Conservation (phyloP, 805 yeast species). For the Kuraishia floccosa region DNA sequence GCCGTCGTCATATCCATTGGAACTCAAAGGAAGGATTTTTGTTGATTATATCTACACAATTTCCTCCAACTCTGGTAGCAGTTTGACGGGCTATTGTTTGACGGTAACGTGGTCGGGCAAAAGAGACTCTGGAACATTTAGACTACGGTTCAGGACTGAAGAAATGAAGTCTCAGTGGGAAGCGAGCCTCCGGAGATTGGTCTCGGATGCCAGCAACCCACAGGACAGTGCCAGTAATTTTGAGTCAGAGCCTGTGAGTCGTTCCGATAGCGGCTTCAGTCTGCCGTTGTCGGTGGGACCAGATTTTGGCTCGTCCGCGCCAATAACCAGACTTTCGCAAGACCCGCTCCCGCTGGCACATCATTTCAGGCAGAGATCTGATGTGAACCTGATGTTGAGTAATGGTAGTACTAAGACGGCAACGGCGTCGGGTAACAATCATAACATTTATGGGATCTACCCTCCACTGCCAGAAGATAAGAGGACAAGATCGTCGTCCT, state of each 20-base stretch:
- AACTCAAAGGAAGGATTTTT: conserved; percentile 70
- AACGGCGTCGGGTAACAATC: no score
- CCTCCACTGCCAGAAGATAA: conserved; percentile 9
- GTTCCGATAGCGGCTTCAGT: neutral
- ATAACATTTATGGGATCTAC: neutral
- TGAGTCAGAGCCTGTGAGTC: no score
- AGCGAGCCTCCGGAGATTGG: conserved; percentile 38
- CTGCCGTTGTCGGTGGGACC: neutral
- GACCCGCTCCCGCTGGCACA: no score
- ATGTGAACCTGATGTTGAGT: no score
- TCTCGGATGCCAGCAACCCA: conserved; percentile 2
- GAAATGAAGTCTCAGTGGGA: conserved; percentile 83
- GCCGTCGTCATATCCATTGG: conserved; percentile 1
- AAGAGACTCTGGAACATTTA: conserved; percentile 77
- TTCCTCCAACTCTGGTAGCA: conserved; percentile 5
- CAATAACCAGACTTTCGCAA: no score
- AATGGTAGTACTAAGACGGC: no score
- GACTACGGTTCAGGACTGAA: conserved; percentile 72
- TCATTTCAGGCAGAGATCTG: no score
- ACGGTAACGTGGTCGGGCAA: conserved; percentile 77
- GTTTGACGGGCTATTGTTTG: conserved; percentile 52
- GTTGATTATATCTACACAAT: conserved; percentile 51
- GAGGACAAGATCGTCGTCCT: conserved; percentile 20
- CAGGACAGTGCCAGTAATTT: neutral
- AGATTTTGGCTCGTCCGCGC: neutral